A percentile compares a stretch with the other conserved stretches of the same genome.
phyloP scores from a whole-genome alignment of 2,329 filamentous ascomycete species.

The Plenodomus biglobosus region DNA sequence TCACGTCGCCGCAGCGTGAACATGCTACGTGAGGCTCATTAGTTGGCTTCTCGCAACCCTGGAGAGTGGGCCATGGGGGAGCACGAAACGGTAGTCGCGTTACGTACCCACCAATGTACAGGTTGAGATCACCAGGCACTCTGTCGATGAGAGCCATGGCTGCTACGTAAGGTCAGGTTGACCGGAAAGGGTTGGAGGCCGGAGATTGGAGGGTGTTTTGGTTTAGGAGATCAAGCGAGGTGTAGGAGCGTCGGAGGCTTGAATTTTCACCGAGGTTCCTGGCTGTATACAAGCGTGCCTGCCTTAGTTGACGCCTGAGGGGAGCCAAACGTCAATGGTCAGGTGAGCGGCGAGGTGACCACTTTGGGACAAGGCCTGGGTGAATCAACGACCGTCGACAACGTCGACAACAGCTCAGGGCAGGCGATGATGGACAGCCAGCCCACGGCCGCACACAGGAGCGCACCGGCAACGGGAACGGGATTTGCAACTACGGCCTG shows the following conservation, averaged over 20 bases:
- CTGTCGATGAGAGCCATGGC: constrained; percentile 64
- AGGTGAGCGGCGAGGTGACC: neutral
- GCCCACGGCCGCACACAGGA: neutral
- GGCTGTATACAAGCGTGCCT: constrained; percentile 4
- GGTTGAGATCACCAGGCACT: constrained; percentile 67
- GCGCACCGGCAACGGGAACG: neutral
- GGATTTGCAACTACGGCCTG: neutral
- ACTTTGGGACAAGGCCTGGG: constrained; percentile 7
- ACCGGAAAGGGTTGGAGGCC: constrained; percentile 18
- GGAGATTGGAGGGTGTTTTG: constrained; percentile 18
- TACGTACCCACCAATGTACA: constrained; percentile 78
- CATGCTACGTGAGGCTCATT: constrained; percentile 58
- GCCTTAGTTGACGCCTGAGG: neutral
- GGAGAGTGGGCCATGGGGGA: constrained; percentile 13
- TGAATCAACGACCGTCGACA: neutral
- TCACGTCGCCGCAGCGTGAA: constrained; percentile 75
- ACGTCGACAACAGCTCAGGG: too few species aligned
- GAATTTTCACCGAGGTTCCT: constrained; percentile 31
- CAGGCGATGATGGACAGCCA: neutral
- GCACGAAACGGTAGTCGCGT: constrained; percentile 19
- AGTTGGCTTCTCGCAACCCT: constrained; percentile 16
- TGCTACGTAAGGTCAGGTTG: constrained; percentile 6
- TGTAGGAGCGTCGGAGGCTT: neutral
- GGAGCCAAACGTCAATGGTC: neutral
- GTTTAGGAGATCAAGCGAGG: constrained; percentile 3